Evolutionary conservation across 441 rosid species (phyloP).

Genomic region (Erodium texanum): DNA sequence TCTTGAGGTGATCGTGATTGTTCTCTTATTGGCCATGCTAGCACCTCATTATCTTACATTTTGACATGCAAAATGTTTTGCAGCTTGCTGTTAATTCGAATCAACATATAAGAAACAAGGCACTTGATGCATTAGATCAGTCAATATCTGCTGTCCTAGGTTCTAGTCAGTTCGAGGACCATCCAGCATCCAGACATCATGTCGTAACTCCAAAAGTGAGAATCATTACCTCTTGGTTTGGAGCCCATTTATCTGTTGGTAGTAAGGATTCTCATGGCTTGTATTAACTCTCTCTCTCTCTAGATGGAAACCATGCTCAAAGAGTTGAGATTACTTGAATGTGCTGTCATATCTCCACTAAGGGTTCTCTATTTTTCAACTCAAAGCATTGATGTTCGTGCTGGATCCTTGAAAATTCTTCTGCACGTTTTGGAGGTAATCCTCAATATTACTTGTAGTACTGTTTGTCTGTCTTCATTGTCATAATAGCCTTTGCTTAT

Average conservation of each 20-base stretch:
- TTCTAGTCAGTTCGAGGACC: constrained; percentile 67
- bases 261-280: constrained; percentile 16
- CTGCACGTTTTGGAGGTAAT: constrained; percentile 90
- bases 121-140: constrained; percentile 87
- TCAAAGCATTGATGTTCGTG: constrained; percentile 72
- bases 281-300: constrained; percentile 25
- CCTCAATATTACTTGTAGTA: constrained; percentile 20
- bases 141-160: constrained; percentile 92
- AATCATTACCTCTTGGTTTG: constrained; percentile 20
- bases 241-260: constrained; percentile 15
- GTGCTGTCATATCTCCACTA: constrained; percentile 81
- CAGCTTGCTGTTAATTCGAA: constrained; percentile 91
- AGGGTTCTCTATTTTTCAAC: constrained; percentile 75
- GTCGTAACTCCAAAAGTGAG: constrained; percentile 51
- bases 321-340: constrained; percentile 63
- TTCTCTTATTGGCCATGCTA: constrained; percentile 17
- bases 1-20: constrained; percentile 54
- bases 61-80: constrained; percentile 34
- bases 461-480: constrained; percentile 15
- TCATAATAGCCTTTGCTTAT: constrained; percentile 10
- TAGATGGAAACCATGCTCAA: constrained; percentile 43
- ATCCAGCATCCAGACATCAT: constrained; percentile 32
- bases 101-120: constrained; percentile 75
- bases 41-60: constrained; percentile 18
- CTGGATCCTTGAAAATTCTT: constrained; percentile 92